phyloP scores from a whole-genome alignment of 1,284 basidiomycete genomes.

The Ceratobasidium theobromae region DNA sequence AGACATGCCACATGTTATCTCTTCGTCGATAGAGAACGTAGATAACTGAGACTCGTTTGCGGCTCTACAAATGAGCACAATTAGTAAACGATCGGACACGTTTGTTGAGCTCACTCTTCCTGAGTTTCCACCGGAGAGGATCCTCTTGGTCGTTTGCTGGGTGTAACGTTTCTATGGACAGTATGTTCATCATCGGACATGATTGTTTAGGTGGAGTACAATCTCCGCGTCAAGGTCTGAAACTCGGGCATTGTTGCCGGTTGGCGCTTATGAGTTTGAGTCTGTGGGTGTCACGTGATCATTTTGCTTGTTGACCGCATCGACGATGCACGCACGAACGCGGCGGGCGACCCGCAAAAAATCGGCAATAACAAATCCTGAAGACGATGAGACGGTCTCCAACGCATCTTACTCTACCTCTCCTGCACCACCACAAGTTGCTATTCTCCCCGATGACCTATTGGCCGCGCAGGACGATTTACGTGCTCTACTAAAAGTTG shows the following conservation, averaged over 20 bases:
- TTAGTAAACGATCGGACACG: not conserved
- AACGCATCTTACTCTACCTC: conserved; percentile 16
- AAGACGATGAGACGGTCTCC: conserved; percentile 15
- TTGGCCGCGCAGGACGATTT: conserved; percentile 19
- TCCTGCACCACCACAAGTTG: not conserved
- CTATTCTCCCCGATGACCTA: conserved; percentile 12
- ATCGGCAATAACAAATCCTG: not conserved
- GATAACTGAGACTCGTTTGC: conserved; percentile 26
- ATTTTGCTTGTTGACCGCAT: conserved; percentile 24
- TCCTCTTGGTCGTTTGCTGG: not conserved
- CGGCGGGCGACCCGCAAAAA: conserved; percentile 27
- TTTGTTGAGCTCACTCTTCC: not conserved
- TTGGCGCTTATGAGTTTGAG: not conserved
- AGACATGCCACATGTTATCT: conserved; percentile 34
- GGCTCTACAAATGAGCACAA: not conserved
- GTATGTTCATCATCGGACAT: too few species aligned
- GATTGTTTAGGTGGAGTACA: too few species aligned
- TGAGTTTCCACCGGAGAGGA: not conserved
- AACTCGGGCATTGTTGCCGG: not conserved
- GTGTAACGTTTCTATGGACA: not conserved
- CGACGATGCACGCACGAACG: conserved; percentile 26
- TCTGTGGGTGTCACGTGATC: not conserved
- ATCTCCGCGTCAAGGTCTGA: too few species aligned
- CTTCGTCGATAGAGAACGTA: conserved; percentile 34
- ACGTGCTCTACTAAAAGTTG: conserved; percentile 6